These are phyloP conservation scores for Biancaea sappan DNA, from an alignment of 306 rosid genomes.

Conservation along the genomic window DNA sequence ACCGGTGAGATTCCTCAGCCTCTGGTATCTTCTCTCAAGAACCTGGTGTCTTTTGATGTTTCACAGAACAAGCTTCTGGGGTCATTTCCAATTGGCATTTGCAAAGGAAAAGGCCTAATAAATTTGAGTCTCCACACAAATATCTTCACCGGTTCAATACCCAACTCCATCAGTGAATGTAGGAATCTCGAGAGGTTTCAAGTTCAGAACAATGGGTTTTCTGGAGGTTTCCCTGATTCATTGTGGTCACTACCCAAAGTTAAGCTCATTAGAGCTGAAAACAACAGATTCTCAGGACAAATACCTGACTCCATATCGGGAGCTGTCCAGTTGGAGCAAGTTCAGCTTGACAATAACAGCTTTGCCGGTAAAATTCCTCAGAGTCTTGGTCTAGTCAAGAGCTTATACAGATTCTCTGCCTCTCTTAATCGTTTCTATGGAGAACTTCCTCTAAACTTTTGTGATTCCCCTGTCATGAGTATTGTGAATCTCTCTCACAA, in stretches of 20 bases:
- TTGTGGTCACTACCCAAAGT: constrained; percentile 84
- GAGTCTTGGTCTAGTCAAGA: constrained; percentile 75
- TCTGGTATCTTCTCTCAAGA: constrained; percentile 68
- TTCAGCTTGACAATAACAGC: constrained; percentile 88
- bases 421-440: constrained; percentile 79
- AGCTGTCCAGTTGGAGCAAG: constrained; percentile 85
- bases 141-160: constrained; percentile 62
- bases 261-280: constrained; percentile 91
- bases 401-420: constrained; percentile 92
- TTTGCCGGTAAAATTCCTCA: constrained; percentile 69
- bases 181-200: constrained; percentile 84
- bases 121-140: constrained; percentile 76
- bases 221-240: constrained; percentile 70
- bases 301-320: constrained; percentile 81
- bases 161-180: constrained; percentile 64
- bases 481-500: constrained; percentile 88
- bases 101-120: constrained; percentile 59
- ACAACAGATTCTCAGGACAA: constrained; percentile 77
- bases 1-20: constrained; percentile 65
- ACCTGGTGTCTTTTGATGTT: constrained; percentile 81
- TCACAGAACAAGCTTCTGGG: constrained; percentile 82
- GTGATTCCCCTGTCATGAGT: constrained; percentile 98
- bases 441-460: constrained; percentile 77
- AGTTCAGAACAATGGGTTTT: constrained; percentile 85
- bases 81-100: constrained; percentile 72